phyloP scores from a whole-genome alignment of 192 early-diverging fungal genomes.

The Chytriomyces hyalinus region DNA sequence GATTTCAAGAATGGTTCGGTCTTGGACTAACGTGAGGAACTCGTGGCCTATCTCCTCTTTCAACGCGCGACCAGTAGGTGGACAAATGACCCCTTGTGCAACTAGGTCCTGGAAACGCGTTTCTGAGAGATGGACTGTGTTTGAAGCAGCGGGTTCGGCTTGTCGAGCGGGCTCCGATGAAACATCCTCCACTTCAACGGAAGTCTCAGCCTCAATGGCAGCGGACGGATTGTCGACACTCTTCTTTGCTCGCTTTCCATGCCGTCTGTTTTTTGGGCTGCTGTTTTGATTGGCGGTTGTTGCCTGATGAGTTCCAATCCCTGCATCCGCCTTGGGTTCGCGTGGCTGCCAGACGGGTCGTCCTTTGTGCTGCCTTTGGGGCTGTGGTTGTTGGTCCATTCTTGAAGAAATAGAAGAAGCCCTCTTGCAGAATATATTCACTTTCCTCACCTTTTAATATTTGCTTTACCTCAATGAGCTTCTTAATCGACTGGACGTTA shows the following conservation, averaged over 20 bases:
- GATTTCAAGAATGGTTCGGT: conserved; percentile 26
- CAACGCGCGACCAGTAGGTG: conserved; percentile 14
- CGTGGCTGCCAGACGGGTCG: background rate
- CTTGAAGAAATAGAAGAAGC: too few species aligned
- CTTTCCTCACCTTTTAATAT: background rate
- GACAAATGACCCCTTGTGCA: conserved; percentile 21
- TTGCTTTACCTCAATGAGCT: conserved; percentile 44
- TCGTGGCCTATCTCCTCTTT: conserved; percentile 30
- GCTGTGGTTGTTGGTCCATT: too few species aligned
- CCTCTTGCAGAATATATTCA: too few species aligned
- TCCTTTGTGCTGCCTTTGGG: too few species aligned
- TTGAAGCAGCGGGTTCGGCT: background rate
- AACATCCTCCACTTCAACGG: background rate
- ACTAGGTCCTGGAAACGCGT: conserved; percentile 27
- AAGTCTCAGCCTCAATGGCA: background rate
- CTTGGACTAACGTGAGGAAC: conserved; percentile 38
- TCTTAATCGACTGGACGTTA: conserved; percentile 56
- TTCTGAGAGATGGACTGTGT: conserved; percentile 7
- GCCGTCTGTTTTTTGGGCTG: background rate
- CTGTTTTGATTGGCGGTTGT: background rate
- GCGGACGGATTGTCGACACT: background rate
- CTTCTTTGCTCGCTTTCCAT: background rate
- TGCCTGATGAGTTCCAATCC: background rate
- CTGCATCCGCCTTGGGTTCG: background rate
- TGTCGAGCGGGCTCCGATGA: background rate